These are phyloP conservation scores for Aspergillus funiculosus DNA, from an alignment of 495 filamentous ascomycete species.

Conservation along the genomic window DNA sequence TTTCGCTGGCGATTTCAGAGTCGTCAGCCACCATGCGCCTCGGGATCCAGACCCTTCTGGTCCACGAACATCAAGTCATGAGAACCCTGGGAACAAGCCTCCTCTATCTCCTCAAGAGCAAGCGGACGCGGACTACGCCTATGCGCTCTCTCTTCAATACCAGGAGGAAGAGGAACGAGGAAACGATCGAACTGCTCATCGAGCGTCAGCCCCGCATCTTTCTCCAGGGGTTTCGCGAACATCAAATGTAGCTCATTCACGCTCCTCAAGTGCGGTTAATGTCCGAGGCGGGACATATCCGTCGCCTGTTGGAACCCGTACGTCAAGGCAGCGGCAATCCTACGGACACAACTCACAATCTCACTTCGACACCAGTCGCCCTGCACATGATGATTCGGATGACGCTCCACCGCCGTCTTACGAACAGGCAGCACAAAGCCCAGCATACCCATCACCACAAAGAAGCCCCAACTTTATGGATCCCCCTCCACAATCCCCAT, in stretches of 20 bases:
- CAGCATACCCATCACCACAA: constrained; percentile 57
- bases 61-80: constrained; percentile 28
- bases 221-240: not conserved
- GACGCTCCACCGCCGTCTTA: constrained; percentile 69
- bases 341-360: constrained; percentile 14
- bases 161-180: constrained; percentile 40
- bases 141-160: constrained; percentile 43
- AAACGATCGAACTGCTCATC: constrained; percentile 7
- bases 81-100: constrained; percentile 4
- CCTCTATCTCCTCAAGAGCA: constrained; percentile 37
- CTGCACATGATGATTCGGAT: constrained; percentile 25
- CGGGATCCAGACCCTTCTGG: constrained; percentile 21
- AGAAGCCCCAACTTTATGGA: constrained; percentile 47
- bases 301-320: constrained; percentile 5
- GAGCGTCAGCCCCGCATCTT: constrained; percentile 11
- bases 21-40: constrained; percentile 56
- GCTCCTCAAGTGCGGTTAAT: constrained; percentile 17
- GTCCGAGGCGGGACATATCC: not conserved
- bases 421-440: constrained; percentile 66
- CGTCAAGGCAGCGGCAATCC: constrained; percentile 13
- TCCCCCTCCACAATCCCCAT: constrained; percentile 19
- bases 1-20: constrained; percentile 83
- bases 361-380: constrained; percentile 28
- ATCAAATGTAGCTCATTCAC: constrained; percentile 7
- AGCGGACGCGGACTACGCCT: constrained; percentile 47